phyloP scores from a whole-genome alignment of 148 eudicot genomes.

The Tetragonia tetragonoides region DNA sequence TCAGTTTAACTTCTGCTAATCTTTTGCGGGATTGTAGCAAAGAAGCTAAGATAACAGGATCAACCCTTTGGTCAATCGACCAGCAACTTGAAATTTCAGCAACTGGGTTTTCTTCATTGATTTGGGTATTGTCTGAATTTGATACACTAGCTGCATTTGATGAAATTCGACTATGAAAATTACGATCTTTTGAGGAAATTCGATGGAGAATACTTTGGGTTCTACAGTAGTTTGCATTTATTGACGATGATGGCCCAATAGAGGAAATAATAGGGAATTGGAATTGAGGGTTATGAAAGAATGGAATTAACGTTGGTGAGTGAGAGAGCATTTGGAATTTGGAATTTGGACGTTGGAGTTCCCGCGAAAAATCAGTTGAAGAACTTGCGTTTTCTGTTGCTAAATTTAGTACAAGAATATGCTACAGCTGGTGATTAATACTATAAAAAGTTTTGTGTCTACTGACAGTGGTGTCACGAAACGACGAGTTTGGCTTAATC shows the following conservation, averaged over 20 bases:
- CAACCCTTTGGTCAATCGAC: not conserved
- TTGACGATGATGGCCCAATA: not conserved
- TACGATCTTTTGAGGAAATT: slow-evolving; percentile 3
- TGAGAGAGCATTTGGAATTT: slow-evolving; percentile 25
- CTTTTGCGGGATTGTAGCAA: slow-evolving; percentile 42
- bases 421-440: not conserved
- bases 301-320: not conserved
- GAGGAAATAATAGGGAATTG: slow-evolving; percentile 17
- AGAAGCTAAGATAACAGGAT: slow-evolving; percentile 30
- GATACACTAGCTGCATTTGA: not conserved
- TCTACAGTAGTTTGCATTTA: not conserved
- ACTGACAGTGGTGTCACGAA: too few relatives aligned
- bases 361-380: slow-evolving; percentile 18
- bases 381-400: not conserved
- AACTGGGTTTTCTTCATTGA: slow-evolving; percentile 15
- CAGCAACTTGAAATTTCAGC: not conserved
- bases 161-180: slow-evolving; percentile 9
- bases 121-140: slow-evolving; percentile 2
- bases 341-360: slow-evolving; percentile 8
- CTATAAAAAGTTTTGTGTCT: too few relatives aligned
- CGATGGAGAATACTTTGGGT: slow-evolving; percentile 2
- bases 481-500: too few relatives aligned
- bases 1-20: slow-evolving; percentile 35
- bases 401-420: not conserved
- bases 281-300: slow-evolving; percentile 4